These are phyloP conservation scores for Trichoderma cornu-damae DNA, from an alignment of 2,329 filamentous ascomycete genomes.

Conservation along the genomic window DNA sequence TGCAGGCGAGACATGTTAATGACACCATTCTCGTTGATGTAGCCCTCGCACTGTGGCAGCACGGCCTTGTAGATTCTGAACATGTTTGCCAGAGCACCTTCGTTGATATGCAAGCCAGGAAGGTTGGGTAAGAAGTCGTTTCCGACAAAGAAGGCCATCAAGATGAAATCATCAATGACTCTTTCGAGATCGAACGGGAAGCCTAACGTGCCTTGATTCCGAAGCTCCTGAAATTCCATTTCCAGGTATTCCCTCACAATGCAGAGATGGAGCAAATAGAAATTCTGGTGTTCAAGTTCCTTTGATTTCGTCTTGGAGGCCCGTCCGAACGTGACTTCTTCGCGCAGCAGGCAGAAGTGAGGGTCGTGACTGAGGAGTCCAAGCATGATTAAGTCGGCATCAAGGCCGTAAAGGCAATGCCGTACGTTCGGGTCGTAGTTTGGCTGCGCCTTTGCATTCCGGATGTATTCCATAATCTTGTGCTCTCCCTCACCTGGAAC, in stretches of 20 bases:
- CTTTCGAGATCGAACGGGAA: constrained; percentile 91
- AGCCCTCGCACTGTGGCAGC: constrained; percentile 80
- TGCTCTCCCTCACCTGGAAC: constrained; percentile 97
- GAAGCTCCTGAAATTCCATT: constrained; percentile 90
- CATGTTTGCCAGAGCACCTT: constrained; percentile 94
- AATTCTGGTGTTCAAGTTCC: constrained; percentile 97
- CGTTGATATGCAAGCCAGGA: constrained; percentile 95
- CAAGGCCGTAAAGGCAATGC: constrained; percentile 94
- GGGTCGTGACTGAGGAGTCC: constrained; percentile 95
- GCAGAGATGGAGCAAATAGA: constrained; percentile 94
- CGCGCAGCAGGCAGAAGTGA: constrained; percentile 93
- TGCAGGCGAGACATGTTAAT: constrained; percentile 81
- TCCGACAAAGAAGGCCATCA: constrained; percentile 99
- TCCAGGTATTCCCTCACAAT: constrained; percentile 97
- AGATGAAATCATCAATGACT: constrained; percentile 97
- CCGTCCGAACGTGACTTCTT: constrained; percentile 95
- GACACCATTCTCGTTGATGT: constrained; percentile 91
- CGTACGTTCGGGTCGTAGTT: constrained; percentile 89
- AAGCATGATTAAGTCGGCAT: constrained; percentile 98
- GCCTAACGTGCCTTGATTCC: constrained; percentile 62
- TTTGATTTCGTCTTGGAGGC: constrained; percentile 84
- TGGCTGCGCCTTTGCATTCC: constrained; percentile 91
- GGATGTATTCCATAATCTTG: constrained; percentile 99
- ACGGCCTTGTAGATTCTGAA: constrained; percentile 93
- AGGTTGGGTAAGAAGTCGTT: constrained; percentile 98